These are phyloP conservation scores for Trametes cinnabarina DNA, from an alignment of 768 basidiomycete genomes.

Conservation along the genomic window DNA sequence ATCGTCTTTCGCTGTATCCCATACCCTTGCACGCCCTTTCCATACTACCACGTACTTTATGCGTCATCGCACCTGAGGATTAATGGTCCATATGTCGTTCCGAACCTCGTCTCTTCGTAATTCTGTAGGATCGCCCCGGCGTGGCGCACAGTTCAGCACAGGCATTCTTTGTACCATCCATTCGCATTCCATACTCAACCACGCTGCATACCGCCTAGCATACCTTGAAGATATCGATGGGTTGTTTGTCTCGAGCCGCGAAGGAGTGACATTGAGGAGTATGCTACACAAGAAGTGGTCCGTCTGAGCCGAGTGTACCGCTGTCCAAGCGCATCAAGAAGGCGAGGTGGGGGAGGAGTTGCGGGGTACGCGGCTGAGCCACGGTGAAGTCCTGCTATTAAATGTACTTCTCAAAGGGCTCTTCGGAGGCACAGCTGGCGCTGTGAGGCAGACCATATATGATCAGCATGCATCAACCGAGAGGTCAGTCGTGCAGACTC, in stretches of 20 bases:
- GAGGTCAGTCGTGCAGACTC: neutral
- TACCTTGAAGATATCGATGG: conserved; percentile 1
- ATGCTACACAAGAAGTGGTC: neutral
- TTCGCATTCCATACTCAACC: neutral
- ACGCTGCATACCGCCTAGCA: neutral
- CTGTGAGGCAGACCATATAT: neutral
- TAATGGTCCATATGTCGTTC: conserved; percentile 10
- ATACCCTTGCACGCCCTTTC: conserved; percentile 21
- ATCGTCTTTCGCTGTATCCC: conserved; percentile 14
- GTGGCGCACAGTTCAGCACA: neutral
- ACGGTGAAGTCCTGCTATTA: neutral
- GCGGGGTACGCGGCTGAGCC: conserved; percentile 13
- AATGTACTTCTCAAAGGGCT: conserved; percentile 12
- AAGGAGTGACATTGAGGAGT: neutral
- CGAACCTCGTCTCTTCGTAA: conserved; percentile 9
- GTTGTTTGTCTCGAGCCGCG: conserved; percentile 8
- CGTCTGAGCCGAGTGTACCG: neutral
- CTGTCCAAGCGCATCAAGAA: neutral
- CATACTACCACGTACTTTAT: conserved; percentile 4
- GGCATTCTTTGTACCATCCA: conserved; percentile 15
- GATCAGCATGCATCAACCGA: neutral
- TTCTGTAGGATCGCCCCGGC: conserved; percentile 11
- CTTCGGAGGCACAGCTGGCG: conserved; percentile 13
- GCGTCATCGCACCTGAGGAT: conserved; percentile 13
- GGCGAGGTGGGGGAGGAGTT: neutral